These are phyloP conservation scores for Rhizopogon vulgaris DNA, from an alignment of 768 basidiomycete species.

Conservation along the genomic window DNA sequence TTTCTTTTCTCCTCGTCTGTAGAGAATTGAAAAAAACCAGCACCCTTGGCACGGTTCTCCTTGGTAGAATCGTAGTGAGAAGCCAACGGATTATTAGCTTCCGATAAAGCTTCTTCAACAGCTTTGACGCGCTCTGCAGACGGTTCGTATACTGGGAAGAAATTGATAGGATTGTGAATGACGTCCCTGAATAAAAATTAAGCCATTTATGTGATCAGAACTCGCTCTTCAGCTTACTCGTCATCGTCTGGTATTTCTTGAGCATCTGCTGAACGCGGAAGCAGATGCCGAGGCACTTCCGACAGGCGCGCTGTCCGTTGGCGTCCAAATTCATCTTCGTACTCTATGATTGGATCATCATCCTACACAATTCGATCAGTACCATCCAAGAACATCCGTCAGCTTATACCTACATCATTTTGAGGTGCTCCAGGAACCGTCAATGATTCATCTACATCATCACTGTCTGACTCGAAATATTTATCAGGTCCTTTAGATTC, in stretches of 20 bases:
- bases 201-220: background rate
- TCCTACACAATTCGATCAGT: constrained; percentile 19
- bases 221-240: constrained; percentile 36
- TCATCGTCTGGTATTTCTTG: constrained; percentile 41
- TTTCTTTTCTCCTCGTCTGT: constrained; percentile 73
- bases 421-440: constrained; percentile 44
- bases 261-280: constrained; percentile 39
- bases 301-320: constrained; percentile 60
- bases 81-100: constrained; percentile 62
- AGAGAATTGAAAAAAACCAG: constrained; percentile 90
- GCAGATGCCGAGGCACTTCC: constrained; percentile 67
- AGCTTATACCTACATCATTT: constrained; percentile 30
- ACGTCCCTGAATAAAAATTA: constrained; percentile 39
- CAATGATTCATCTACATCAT: constrained; percentile 75
- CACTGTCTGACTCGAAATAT: constrained; percentile 61
- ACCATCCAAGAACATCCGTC: too few relatives aligned
- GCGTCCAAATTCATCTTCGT: constrained; percentile 86
- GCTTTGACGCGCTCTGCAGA: constrained; percentile 73
- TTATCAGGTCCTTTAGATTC: constrained; percentile 49
- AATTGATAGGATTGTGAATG: constrained; percentile 70
- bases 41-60: constrained; percentile 86
- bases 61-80: constrained; percentile 76
- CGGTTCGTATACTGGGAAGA: constrained; percentile 87
- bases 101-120: constrained; percentile 63
- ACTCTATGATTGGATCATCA: constrained; percentile 79